Evolutionary conservation across 352 stramenopile species (phyloP).

Genomic region (Phytophthora pseudosyringae): DNA sequence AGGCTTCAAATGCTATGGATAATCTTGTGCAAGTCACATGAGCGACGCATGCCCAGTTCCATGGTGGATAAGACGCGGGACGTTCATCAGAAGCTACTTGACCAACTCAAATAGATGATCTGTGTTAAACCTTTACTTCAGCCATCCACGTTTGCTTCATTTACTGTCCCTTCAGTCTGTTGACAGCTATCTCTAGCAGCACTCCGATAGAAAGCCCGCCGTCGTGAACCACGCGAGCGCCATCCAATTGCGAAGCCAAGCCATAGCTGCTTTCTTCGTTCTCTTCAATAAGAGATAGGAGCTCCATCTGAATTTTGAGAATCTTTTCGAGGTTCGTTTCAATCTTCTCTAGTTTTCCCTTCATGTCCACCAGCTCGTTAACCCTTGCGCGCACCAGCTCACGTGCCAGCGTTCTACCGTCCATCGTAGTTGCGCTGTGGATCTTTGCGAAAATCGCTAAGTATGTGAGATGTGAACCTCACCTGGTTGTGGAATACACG

Average conservation of each 20-base stretch:
- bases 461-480: not conserved
- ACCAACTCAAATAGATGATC: not conserved
- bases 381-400: too few species aligned
- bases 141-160: not conserved
- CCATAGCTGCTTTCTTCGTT: not conserved
- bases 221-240: not conserved
- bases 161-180: not conserved
- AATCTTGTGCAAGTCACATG: slow-evolving; percentile 1
- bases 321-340: too few species aligned
- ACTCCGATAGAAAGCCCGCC: not conserved
- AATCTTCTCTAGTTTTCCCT: too few species aligned
- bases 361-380: too few species aligned
- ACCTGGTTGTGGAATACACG: not conserved
- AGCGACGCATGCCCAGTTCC: not conserved
- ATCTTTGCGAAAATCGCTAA: not conserved
- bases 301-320: not conserved
- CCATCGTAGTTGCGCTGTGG: too few species aligned
- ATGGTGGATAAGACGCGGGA: not conserved
- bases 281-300: not conserved
- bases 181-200: not conserved
- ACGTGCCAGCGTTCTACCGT: too few species aligned
- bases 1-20: slow-evolving; percentile 8
- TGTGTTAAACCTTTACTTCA: not conserved
- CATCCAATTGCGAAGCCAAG: not conserved
- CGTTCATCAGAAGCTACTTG: not conserved